Conservation (phyloP, 2,329 filamentous ascomycete genomes). For the Venturia pyrina region DNA sequence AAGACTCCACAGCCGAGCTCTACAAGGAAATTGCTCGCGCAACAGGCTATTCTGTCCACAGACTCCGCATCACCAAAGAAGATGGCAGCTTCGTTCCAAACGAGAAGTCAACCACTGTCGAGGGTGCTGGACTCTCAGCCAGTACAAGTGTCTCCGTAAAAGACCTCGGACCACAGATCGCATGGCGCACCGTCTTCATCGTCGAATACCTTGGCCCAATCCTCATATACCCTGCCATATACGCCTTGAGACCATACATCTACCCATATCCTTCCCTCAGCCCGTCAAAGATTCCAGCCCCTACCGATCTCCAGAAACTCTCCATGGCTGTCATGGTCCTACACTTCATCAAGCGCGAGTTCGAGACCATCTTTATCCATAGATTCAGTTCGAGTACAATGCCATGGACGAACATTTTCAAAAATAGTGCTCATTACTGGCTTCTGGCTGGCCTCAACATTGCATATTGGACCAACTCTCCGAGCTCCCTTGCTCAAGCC, state of each 20-base stretch:
- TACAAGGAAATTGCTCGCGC: constrained; percentile 46
- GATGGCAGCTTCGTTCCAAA: constrained; percentile 51
- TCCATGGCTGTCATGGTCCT: constrained; percentile 62
- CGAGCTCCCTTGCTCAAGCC: constrained; percentile 23
- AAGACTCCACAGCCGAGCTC: constrained; percentile 44
- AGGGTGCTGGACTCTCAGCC: constrained; percentile 46
- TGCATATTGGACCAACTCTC: constrained; percentile 76
- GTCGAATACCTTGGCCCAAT: constrained; percentile 92
- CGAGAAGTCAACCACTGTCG: constrained; percentile 40
- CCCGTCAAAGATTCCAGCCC: constrained; percentile 29
- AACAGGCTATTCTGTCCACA: constrained; percentile 46
- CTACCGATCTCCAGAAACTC: constrained; percentile 61
- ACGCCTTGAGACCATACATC: constrained; percentile 59
- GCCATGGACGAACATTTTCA: constrained; percentile 83
- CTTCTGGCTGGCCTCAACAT: constrained; percentile 67
- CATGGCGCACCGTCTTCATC: constrained; percentile 88
- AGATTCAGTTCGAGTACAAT: constrained; percentile 92
- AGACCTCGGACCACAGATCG: constrained; percentile 82
- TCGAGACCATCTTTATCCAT: constrained; percentile 90
- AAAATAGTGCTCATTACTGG: constrained; percentile 96
- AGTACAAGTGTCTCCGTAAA: constrained; percentile 69
- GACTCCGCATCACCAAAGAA: constrained; percentile 54
- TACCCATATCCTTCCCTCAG: constrained; percentile 43
- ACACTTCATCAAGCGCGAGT: constrained; percentile 92
- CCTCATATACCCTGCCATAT: constrained; percentile 70